Conservation (phyloP, 2,329 filamentous ascomycete species). For the Penicillium sp. region DNA sequence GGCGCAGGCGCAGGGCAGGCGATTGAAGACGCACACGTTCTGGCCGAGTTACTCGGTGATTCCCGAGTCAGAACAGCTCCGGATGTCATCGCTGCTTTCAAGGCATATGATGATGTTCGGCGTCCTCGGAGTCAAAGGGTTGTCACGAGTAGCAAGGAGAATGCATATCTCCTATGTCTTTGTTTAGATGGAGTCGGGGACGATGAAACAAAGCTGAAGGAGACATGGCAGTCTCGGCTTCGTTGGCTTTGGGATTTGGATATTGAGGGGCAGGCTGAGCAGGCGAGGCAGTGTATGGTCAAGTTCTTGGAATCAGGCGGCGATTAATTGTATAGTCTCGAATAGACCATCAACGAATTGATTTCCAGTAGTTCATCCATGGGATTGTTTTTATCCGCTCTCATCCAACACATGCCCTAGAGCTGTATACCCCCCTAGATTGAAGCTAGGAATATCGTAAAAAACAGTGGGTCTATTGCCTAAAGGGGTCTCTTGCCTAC, state of each 20-base stretch:
- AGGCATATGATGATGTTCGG: slow-evolving; percentile 56
- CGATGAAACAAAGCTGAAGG: slow-evolving; percentile 32
- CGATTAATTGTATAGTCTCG: not conserved
- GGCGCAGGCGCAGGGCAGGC: slow-evolving; percentile 46
- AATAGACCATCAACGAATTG: not conserved
- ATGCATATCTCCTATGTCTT: slow-evolving; percentile 40
- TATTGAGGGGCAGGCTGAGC: slow-evolving; percentile 34
- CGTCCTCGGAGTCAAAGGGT: slow-evolving; percentile 55
- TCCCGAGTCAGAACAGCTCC: slow-evolving; percentile 29
- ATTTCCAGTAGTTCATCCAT: too few relatives aligned
- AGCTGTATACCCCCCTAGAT: too few relatives aligned
- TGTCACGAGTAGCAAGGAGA: slow-evolving; percentile 55
- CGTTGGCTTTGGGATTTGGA: slow-evolving; percentile 43
- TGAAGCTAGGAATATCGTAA: too few relatives aligned
- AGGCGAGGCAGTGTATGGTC: slow-evolving; percentile 27
- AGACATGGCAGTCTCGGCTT: slow-evolving; percentile 30
- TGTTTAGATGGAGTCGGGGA: slow-evolving; percentile 32
- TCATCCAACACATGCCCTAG: too few relatives aligned
- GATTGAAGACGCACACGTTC: slow-evolving; percentile 44
- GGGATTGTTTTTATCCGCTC: not conserved
- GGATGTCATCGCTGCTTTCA: slow-evolving; percentile 53
- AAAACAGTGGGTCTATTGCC: not conserved
- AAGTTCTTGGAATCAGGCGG: slow-evolving; percentile 6
- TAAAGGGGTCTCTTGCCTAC: not conserved
- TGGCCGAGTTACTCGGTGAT: slow-evolving; percentile 53